Evolutionary conservation across 1,284 basidiomycete genomes (phyloP).

Genomic region (Moniliella sp.): DNA sequence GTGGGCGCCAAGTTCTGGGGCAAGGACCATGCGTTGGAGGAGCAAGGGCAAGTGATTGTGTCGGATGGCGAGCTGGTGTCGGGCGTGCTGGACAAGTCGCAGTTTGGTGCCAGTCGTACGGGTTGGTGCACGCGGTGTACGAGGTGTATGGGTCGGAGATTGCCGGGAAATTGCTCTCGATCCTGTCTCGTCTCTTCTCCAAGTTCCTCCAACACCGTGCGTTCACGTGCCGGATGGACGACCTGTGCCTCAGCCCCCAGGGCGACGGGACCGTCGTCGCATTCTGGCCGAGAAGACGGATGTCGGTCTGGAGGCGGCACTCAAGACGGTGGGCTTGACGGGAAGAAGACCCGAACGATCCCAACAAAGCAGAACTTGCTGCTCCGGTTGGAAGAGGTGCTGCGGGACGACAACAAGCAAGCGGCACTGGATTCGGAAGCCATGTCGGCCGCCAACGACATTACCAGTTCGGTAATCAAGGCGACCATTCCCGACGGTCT

Average conservation of each 20-base stretch:
- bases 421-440: slow-evolving; percentile 78
- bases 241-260: slow-evolving; percentile 63
- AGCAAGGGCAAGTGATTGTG: slow-evolving; percentile 69
- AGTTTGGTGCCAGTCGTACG: slow-evolving; percentile 86
- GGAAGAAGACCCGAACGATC: slow-evolving; percentile 36
- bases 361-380: slow-evolving; percentile 36
- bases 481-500: slow-evolving; percentile 73
- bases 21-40: slow-evolving; percentile 44
- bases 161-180: slow-evolving; percentile 74
- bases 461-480: slow-evolving; percentile 51
- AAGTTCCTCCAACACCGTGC: slow-evolving; percentile 90
- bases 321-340: slow-evolving; percentile 41
- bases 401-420: slow-evolving; percentile 94
- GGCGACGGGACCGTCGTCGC: slow-evolving; percentile 54
- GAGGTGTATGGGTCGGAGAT: slow-evolving; percentile 82
- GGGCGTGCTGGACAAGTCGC: slow-evolving; percentile 86
- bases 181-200: slow-evolving; percentile 83
- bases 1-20: slow-evolving; percentile 60
- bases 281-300: slow-evolving; percentile 50
- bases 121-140: slow-evolving; percentile 91
- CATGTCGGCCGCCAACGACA: slow-evolving; percentile 44
- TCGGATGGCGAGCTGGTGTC: slow-evolving; percentile 77
- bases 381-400: slow-evolving; percentile 55
- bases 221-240: slow-evolving; percentile 97
- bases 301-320: slow-evolving; percentile 64